Base-by-base conservation (phyloP, 768 basidiomycete species). In the Artomyces pyxidatus region DNA sequence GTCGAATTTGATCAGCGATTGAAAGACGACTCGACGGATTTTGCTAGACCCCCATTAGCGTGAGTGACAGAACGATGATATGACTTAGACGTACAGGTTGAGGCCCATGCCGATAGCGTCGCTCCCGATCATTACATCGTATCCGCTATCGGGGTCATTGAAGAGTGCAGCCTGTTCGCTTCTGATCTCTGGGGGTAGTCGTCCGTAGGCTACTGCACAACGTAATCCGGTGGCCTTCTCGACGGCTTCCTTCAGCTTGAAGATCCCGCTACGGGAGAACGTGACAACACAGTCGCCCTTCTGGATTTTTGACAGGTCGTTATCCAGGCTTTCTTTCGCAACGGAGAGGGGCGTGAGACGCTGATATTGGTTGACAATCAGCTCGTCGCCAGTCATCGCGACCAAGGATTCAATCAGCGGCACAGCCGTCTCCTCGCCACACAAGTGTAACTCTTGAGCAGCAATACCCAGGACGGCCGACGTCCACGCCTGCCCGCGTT, bases 61-160 rank as follows among this genome's bases (percentile, higher is more conserved):
- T 10, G 41, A 8, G 30, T 9, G n/a, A n/a, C n/a, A n/a, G n/a
- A n/a, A n/a, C n/a, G n/a, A n/a, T n/a, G n/a, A n/a, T 17, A 40
- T 26, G 44, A 17, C 23, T 17, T 10, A 17, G 4, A 70, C 87
- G 38, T 63, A 97, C 96, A 99, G 67, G 61, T 99, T 98, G 19
- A 99, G 74, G 0, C 96, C 96, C 92, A 99, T 94, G 2, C 96
- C 93, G 42, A 97, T 84, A 0, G 93, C 92, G 60, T 99, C 96
- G 58, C 88, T 93, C 1, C 90, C 95, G 16, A 98, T 80, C 37
- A 99, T 74, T 2, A 98, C 83, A 57, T 95, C 88, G 59, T 87
- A 88, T 1, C 80, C 83, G n/a, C 84, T 88, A 37, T 78, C 61
- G 0, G 80, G 80, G 51, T 89, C 79, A 59, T 99, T 98, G 74